phyloP scores from a whole-genome alignment of 371 early-diverging fungal genomes.

The Lichtheimia ramosa region DNA sequence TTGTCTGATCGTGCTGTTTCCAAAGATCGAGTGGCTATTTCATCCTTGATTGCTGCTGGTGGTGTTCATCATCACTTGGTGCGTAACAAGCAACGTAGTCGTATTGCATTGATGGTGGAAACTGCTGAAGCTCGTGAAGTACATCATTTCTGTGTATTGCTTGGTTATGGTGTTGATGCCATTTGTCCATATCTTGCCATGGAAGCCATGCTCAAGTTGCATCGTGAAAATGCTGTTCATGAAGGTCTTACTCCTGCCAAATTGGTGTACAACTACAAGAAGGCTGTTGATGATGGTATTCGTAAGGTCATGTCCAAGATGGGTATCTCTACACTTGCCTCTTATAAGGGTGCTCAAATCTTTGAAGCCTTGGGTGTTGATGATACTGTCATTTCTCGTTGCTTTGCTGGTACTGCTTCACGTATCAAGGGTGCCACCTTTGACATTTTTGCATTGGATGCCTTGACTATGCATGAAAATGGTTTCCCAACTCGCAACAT shows the following conservation, averaged over 20 bases:
- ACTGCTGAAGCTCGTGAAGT: slow-evolving; percentile 96
- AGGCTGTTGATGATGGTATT: slow-evolving; percentile 91
- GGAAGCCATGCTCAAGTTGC: slow-evolving; percentile 86
- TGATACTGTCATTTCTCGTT: slow-evolving; percentile 82
- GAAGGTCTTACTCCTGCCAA: slow-evolving; percentile 49
- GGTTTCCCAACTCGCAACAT: slow-evolving; percentile 81
- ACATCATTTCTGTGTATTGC: slow-evolving; percentile 93
- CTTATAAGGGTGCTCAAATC: slow-evolving; percentile 98
- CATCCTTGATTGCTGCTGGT: slow-evolving; percentile 86
- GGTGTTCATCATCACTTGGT: slow-evolving; percentile 95
- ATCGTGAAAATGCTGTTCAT: slow-evolving; percentile 76
- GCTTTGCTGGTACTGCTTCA: slow-evolving; percentile 94
- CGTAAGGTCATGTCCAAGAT: slow-evolving; percentile 98
- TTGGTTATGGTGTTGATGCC: slow-evolving; percentile 98
- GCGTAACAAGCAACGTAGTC: slow-evolving; percentile 82
- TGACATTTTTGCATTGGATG: slow-evolving; percentile 87
- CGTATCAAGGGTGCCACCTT: slow-evolving; percentile 93
- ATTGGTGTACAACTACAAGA: slow-evolving; percentile 80
- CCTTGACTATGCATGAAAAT: slow-evolving; percentile 82
- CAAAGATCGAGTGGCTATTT: slow-evolving; percentile 79
- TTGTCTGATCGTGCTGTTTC: slow-evolving; percentile 78
- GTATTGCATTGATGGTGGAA: slow-evolving; percentile 88
- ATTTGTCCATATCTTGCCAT: slow-evolving; percentile 92
- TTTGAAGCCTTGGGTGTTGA: slow-evolving; percentile 96
- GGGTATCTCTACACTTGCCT: slow-evolving; percentile 97